Percentiles rank a stretch among this genome's conserved stretches.
Conservation (phyloP, 352 stramenopile species). For the Globisporangium spinosum region DNA sequence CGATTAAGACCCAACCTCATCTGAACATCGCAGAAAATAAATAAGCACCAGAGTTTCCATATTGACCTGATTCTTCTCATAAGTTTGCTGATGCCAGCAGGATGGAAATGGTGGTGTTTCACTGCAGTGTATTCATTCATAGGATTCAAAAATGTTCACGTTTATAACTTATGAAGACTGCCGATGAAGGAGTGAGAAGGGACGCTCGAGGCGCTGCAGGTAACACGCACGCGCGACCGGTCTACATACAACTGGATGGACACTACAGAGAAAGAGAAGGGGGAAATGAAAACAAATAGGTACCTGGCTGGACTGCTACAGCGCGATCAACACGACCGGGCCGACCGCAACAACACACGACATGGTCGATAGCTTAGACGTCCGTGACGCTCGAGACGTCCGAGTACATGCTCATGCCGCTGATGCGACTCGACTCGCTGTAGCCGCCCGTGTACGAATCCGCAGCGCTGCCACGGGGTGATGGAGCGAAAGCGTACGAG, state of each 20-base stretch:
- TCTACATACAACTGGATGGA: slow-evolving; percentile 11
- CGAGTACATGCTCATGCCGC: slow-evolving; percentile 44
- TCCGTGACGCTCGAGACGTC: slow-evolving; percentile 16
- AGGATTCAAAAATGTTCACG: slow-evolving; percentile 15
- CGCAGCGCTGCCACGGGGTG: slow-evolving; percentile 37
- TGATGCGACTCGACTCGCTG: slow-evolving; percentile 51
- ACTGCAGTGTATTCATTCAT: not conserved
- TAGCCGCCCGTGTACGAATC: slow-evolving; percentile 74
- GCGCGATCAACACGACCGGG: not conserved
- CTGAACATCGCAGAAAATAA: slow-evolving; percentile 7
- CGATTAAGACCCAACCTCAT: not conserved
- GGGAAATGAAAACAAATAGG: slow-evolving; percentile 2
- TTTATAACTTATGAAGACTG: slow-evolving; percentile 21
- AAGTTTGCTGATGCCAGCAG: not conserved
- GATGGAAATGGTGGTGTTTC: not conserved
- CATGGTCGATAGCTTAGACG: not conserved
- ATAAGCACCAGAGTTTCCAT: slow-evolving; percentile 17
- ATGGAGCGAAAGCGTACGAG: slow-evolving; percentile 66
- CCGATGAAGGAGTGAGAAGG: not conserved
- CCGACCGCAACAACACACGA: not conserved
- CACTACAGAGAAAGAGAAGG: slow-evolving; percentile 1
- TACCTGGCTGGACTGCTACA: not conserved
- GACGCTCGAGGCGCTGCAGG: not conserved
- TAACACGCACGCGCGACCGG: not conserved
- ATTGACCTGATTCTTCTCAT: not conserved